Evolutionary conservation across 2,329 filamentous ascomycete species (phyloP), one percentile per base, ranked within the genome.

Genomic region (Penicillium aurantiogriseum): DNA sequence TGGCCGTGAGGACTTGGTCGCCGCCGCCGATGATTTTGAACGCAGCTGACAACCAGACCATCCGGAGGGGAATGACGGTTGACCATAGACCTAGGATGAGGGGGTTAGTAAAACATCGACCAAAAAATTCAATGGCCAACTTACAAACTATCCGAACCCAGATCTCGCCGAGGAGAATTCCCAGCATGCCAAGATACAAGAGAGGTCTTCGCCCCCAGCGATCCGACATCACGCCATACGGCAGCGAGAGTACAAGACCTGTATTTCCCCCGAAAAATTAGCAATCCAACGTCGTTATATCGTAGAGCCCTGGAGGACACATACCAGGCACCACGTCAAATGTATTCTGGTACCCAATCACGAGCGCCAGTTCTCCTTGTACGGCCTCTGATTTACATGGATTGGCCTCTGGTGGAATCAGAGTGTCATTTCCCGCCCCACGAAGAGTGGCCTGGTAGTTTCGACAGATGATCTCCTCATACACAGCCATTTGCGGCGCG

Each of bases 381-480:
- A 73, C 69, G 15, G 55, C 54, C 25, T 69, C 69, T 6, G 69
- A 66, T 62, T 73, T 72, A 45, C 71, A 73, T 15, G 58, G 62
- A 35, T 67, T 51, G 19, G 13, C 11, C 19, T 27, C 44, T 17
- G 46, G 21, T 4, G 38, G 42, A 10, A 23, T 25, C 11, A 29
- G 21, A 8, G 51, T 57, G 3, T 21, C 21, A 27, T 61, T 56
- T 2, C 25, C 25, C 6, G 23, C 23, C 23, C 53, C 35, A 10
- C 56, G 54, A 1, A 57, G 59, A 42, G 54, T n/a, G 4, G 56
- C 25, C 11, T 63, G 60, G 43, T 68, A 62, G 11, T 68, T 63
- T 21, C 56, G 59, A 45, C 70, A 70, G 45, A 69, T 65, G 44
- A 70, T 68, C 19, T 66, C 54, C 45, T 71, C 65, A 23, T 69